Percentiles rank a stretch among this genome's conserved stretches.
Evolutionary conservation across 2,329 filamentous ascomycete genomes (phyloP).

Genomic region (Penicillium expansum): DNA sequence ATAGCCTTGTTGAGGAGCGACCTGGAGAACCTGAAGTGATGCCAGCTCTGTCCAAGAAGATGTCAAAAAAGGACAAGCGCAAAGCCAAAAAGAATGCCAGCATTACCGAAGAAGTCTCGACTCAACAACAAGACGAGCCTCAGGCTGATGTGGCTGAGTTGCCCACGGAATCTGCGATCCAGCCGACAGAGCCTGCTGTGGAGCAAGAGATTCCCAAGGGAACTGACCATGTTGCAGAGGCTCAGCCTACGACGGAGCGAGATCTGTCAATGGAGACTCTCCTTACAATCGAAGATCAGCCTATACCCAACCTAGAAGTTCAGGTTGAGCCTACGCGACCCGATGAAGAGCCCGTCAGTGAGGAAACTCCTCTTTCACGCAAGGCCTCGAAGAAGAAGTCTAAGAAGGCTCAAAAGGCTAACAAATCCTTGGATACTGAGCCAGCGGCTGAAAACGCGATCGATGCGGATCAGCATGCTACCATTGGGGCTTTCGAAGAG

Average conservation of each 20-base stretch:
- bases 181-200: neutral
- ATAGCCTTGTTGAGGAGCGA: neutral
- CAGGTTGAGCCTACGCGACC: slow-evolving; percentile 1
- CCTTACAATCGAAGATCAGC: neutral
- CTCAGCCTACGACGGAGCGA: neutral
- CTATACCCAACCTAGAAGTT: slow-evolving; percentile 2
- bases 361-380: slow-evolving; percentile 12
- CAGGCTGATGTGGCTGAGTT: neutral
- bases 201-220: slow-evolving; percentile 2
- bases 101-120: neutral
- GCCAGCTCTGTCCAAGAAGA: slow-evolving; percentile 14
- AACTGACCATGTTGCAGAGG: neutral
- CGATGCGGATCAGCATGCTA: neutral
- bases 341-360: slow-evolving; percentile 6
- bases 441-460: neutral
- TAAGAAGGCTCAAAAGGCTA: slow-evolving; percentile 28
- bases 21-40: slow-evolving; percentile 1
- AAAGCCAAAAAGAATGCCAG: slow-evolving; percentile 21
- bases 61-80: slow-evolving; percentile 26
- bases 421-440: slow-evolving; percentile 7
- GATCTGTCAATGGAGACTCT: neutral
- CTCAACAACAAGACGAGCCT: neutral
- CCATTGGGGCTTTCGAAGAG: slow-evolving; percentile 4
- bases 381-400: slow-evolving; percentile 37
- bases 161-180: neutral